These are phyloP conservation scores for Sporothrix variecibatus DNA, from an alignment of 2,329 filamentous ascomycete genomes.

Conservation along the genomic window DNA sequence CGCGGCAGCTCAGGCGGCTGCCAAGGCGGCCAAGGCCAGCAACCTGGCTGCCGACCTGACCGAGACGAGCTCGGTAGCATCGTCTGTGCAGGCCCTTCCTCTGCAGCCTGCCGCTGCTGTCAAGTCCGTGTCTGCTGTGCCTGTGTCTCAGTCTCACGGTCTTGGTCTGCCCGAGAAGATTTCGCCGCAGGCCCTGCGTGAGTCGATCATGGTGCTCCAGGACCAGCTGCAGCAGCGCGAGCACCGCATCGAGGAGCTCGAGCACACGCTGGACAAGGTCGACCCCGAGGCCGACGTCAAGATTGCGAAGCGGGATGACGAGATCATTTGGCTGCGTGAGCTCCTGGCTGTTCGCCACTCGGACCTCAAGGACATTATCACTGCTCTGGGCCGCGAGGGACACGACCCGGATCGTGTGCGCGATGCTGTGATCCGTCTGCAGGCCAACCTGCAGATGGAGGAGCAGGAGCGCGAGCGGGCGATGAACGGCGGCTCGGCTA, in stretches of 20 bases:
- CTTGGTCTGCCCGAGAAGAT: conserved; percentile 75
- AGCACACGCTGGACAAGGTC: conserved; percentile 66
- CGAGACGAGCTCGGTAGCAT: conserved; percentile 6
- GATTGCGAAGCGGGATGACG: conserved; percentile 87
- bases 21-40: conserved; percentile 63
- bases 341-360: conserved; percentile 86
- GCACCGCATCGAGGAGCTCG: conserved; percentile 82
- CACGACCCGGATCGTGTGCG: conserved; percentile 80
- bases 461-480: conserved; percentile 90
- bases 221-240: conserved; percentile 96
- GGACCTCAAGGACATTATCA: conserved; percentile 90
- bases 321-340: conserved; percentile 93
- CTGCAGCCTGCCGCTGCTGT: conserved; percentile 36
- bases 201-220: conserved; percentile 94
- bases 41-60: conserved; percentile 37
- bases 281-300: conserved; percentile 79
- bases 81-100: conserved; percentile 31
- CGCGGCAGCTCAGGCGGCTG: conserved; percentile 81
- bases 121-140: conserved; percentile 38
- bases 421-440: conserved; percentile 88
- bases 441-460: conserved; percentile 96
- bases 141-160: conserved; percentile 35
- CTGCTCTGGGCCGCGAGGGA: conserved; percentile 69
- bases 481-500: conserved; percentile 67
- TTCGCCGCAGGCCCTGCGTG: conserved; percentile 88